phyloP scores from a whole-genome alignment of 768 basidiomycete genomes.

The Boletus rex-veris region DNA sequence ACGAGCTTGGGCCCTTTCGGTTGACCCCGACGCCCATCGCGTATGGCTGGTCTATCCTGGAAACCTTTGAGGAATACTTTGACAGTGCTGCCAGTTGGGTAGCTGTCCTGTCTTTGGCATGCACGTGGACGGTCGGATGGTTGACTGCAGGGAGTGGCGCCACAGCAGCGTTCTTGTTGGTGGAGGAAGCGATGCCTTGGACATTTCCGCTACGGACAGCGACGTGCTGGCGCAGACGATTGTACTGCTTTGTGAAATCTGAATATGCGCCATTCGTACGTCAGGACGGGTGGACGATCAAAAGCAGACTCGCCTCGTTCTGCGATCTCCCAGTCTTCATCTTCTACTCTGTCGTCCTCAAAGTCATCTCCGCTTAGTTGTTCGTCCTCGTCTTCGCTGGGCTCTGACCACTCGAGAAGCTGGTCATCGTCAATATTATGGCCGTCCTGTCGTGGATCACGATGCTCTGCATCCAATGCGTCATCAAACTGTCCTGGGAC shows the following conservation, averaged over 20 bases:
- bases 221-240: constrained; percentile 88
- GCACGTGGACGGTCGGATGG: constrained; percentile 38
- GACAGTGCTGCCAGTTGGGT: constrained; percentile 74
- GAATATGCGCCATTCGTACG: constrained; percentile 7
- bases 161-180: constrained; percentile 46
- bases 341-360: constrained; percentile 64
- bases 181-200: constrained; percentile 53
- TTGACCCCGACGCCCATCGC: constrained; percentile 72
- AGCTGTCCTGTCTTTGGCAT: constrained; percentile 54
- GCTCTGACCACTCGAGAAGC: constrained; percentile 29
- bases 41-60: constrained; percentile 75
- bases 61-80: constrained; percentile 72
- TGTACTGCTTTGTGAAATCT: constrained; percentile 99
- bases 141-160: constrained; percentile 71
- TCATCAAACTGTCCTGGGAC: constrained; percentile 63
- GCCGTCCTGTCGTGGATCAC: constrained; percentile 26
- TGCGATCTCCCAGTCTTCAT: constrained; percentile 86
- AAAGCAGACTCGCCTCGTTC: constrained; percentile 59
- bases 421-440: constrained; percentile 45
- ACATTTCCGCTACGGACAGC: constrained; percentile 75
- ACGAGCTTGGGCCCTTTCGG: constrained; percentile 86
- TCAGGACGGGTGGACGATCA: background rate
- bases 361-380: constrained; percentile 47
- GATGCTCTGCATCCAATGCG: constrained; percentile 34
- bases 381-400: constrained; percentile 24